A percentile compares a stretch with the other conserved stretches of the same genome.
These are phyloP conservation scores for Isoetes engelmannii DNA, from an alignment of 83 land plant species.

Conservation along the genomic window DNA sequence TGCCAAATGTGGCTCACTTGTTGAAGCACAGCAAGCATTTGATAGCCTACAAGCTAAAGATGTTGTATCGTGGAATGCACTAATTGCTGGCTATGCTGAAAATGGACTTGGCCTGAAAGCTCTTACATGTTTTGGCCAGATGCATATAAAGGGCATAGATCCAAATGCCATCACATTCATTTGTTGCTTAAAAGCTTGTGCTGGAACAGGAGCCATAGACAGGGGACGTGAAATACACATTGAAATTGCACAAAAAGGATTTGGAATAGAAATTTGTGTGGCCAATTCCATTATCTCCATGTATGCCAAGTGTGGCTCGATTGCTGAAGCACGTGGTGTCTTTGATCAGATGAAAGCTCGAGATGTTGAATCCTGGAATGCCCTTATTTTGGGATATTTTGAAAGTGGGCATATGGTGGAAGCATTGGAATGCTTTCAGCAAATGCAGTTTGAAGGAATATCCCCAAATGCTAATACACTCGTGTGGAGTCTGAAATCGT, in stretches of 20 bases:
- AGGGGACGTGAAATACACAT: neutral
- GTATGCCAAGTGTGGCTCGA: no score
- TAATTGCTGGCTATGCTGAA: no score
- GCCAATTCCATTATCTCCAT: no score
- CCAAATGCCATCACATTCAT: neutral
- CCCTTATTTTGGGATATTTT: neutral
- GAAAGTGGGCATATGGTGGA: neutral
- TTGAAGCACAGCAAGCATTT: no score
- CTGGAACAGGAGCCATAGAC: no score
- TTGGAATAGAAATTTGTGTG: neutral
- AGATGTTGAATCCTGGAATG: conserved; percentile 4
- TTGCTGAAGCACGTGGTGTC: neutral
- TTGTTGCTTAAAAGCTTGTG: no score
- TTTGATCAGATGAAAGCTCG: neutral
- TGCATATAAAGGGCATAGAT: no score
- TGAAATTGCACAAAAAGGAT: neutral
- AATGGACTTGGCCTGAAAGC: no score
- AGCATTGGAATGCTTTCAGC: neutral
- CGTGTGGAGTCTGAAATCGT: neutral
- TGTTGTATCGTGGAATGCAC: no score
- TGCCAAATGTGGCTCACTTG: no score
- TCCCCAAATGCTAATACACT: neutral
- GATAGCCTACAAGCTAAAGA: no score
- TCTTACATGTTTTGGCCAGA: no score
- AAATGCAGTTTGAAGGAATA: neutral